Percentiles rank a stretch among this genome's conserved stretches.
phyloP scores from a whole-genome alignment of 345 rosid species.

The Arabis hirsuta region DNA sequence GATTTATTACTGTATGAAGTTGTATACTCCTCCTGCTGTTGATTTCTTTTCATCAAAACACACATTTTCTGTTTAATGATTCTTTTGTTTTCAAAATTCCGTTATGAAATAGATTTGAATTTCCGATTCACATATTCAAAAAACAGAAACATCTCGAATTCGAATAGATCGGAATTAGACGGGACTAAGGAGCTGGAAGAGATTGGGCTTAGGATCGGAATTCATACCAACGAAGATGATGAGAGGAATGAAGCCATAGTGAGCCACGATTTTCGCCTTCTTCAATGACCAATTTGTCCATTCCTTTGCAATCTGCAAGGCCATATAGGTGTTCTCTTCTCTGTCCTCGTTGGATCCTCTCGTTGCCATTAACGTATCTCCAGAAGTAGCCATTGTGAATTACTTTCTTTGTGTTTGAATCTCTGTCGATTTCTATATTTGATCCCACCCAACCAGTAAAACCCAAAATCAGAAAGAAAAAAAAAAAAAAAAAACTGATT shows the following conservation, averaged over 20 bases:
- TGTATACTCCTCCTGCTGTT: constrained; percentile 33
- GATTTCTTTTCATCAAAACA: constrained; percentile 30
- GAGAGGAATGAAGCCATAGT: constrained; percentile 81
- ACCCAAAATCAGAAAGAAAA: neutral
- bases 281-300: constrained; percentile 84
- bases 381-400: constrained; percentile 37
- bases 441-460: neutral
- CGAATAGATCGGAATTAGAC: constrained; percentile 46
- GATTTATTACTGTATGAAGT: constrained; percentile 6
- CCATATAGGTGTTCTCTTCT: constrained; percentile 44
- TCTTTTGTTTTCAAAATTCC: neutral
- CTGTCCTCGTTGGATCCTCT: constrained; percentile 47
- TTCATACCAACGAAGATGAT: constrained; percentile 80
- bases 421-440: neutral
- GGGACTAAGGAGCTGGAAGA: constrained; percentile 75
- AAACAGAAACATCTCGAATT: neutral
- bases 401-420: constrained; percentile 5
- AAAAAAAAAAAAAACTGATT: too few species aligned
- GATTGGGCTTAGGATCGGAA: constrained; percentile 79
- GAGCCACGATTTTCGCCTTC: constrained; percentile 77
- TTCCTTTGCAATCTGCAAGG: constrained; percentile 56
- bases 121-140: neutral
- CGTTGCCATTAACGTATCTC: constrained; percentile 46
- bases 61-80: constrained; percentile 30
- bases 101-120: constrained; percentile 9